Evolutionary conservation across 306 rosid species (phyloP), one percentile per base, ranked within the genome.

Genomic region (Cajanus cajan): DNA sequence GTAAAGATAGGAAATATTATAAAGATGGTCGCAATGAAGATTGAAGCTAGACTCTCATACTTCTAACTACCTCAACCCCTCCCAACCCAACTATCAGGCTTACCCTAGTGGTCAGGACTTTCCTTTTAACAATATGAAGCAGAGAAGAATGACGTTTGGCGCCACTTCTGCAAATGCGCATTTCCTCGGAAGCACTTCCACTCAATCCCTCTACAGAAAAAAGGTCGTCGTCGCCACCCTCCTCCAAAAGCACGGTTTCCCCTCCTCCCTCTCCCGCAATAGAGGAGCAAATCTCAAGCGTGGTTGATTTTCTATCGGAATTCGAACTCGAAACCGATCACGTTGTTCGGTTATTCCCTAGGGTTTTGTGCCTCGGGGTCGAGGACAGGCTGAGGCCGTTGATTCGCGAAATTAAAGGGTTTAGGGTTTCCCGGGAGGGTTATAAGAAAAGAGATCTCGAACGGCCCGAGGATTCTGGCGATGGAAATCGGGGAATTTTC

Each of bases 391-490:
- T 92, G 83, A 87, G 68, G 74, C 89, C 89, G 0, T 82, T 94
- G 89, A 15, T 92, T 40, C 68, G 13, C 4, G 98, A 94, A 78
- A 85, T 94, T 10, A 59, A 61, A 24, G 85, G 47, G 14, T 84
- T 86, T 19, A 92, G 98, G 11, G 87, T 94, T 86, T 48, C 83
- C 21, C 77, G 88, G 4, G 86, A 86, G 77, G 31, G 31, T 28
- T 28, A 21, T 94, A 13, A 84, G 85, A 37, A 65, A 37, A 16
- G 94, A 89, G 82, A 55, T 94, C 6, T 24, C 84, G 61, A 78
- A 82, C 86, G 96, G 90, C 43, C 96, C 98, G 0, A 87, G 86
- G 78, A 67, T 90, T 80, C 37, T 89, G 0, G 92, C 90, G 15
- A 72, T 88, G 90, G 94, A 95, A 54, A 63, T 83, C 8, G 98